A percentile compares a stretch with the other conserved stretches of the same genome.
Conservation (phyloP, 768 basidiomycete species). For the Hydnomerulius pinastri region DNA sequence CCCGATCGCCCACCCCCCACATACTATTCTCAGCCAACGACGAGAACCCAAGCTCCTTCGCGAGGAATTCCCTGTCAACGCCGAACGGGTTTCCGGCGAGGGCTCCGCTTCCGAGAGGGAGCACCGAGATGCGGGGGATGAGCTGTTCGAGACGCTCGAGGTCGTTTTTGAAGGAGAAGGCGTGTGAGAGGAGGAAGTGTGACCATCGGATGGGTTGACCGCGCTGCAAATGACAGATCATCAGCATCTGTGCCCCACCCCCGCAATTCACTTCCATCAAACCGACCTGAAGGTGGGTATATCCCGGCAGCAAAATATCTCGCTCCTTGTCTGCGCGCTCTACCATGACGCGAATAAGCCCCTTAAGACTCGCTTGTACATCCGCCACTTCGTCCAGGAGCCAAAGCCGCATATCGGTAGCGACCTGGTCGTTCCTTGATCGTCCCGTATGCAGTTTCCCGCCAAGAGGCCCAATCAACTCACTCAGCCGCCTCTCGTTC, state of each 20-base stretch:
- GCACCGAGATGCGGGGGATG: constrained; percentile 86
- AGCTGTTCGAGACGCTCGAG: constrained; percentile 83
- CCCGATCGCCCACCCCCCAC: constrained; percentile 95
- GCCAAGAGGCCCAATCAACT: constrained; percentile 88
- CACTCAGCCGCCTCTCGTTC: constrained; percentile 91
- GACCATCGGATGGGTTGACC: constrained; percentile 99
- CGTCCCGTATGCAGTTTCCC: constrained; percentile 98
- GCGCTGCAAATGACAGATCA: constrained; percentile 53
- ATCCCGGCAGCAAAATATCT: constrained; percentile 89
- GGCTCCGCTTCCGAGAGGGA: constrained; percentile 92
- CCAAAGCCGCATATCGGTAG: constrained; percentile 98
- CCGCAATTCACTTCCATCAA: neutral
- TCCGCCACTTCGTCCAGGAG: constrained; percentile 74
- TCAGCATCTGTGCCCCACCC: neutral
- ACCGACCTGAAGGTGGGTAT: constrained; percentile 93
- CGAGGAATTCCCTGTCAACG: constrained; percentile 92
- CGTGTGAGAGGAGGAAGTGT: constrained; percentile 93
- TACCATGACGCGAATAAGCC: constrained; percentile 83
- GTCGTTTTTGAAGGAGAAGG: constrained; percentile 90
- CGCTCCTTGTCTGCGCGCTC: constrained; percentile 94
- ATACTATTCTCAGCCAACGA: constrained; percentile 94
- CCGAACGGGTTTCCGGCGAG: constrained; percentile 96
- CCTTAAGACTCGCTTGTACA: constrained; percentile 69
- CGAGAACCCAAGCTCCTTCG: constrained; percentile 84
- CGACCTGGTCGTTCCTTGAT: constrained; percentile 97